Base-by-base conservation (phyloP, 2,329 filamentous ascomycete species). In the Colletotrichum aenigma region DNA sequence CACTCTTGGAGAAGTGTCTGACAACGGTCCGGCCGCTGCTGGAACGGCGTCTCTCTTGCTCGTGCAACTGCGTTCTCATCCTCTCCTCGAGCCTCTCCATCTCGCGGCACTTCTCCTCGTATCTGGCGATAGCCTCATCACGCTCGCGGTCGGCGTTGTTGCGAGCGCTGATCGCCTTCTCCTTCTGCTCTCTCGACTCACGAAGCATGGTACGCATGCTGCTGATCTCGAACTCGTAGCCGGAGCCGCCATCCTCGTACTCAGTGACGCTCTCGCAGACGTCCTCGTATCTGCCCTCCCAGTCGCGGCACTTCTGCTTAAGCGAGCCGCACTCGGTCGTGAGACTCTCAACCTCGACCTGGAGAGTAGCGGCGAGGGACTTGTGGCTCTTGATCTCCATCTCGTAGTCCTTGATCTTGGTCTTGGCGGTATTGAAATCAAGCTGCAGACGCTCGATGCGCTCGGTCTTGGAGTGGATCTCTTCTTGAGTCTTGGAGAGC, bases 31-130 rank as follows among this genome's bases (percentile, higher is more conserved):
- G n/a, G 13, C 61, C 34, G 18, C 65, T 30, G 30, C 43, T 56
- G 48, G 43, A 34, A 18, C 65, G 65, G 34, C 52, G 66, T 32
- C 30, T 24, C 32, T 60, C 30, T 48, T 67, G 66, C 52, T 68
- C 71, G n/a, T 71, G 69, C 48, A 75, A 38, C 21, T 75, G 72
- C 52, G 28, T 34, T 36, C 60, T 43, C 72, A 74, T 66, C 15
- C 68, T 73, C 58, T 72, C 38, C 67, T 73, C 60, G 58, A 75
- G 76, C 15, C 74, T 68, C 16, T 78, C 79, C 18, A 70, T 26
- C 24, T 71, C 64, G 61, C 55, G 70, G 7, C 74, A 75, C 21
- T 76, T 72, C 36, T 66, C 61, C 62, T 75, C 72, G 32, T 30
- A 75, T 6, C 26, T 24, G 3, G 61, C n/a, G 7, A 67, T 21